Evolutionary conservation across 192 early-diverging fungal species (phyloP).

Genomic region (Umbelopsis vinacea): DNA sequence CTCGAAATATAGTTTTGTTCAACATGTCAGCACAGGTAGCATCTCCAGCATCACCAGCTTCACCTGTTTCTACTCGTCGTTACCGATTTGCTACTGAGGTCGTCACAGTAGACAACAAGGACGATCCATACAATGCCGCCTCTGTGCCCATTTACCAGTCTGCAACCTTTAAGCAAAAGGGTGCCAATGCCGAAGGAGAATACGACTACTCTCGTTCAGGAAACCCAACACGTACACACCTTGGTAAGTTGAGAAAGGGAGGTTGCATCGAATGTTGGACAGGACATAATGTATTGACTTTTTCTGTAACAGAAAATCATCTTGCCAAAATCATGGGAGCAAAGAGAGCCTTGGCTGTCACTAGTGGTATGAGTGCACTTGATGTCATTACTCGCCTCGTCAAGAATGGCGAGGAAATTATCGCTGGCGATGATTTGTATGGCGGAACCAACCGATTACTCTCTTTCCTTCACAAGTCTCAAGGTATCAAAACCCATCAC

Average conservation of each 20-base stretch:
- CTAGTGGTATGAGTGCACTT: slow-evolving; percentile 92
- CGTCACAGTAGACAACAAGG: slow-evolving; percentile 72
- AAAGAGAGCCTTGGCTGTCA: slow-evolving; percentile 81
- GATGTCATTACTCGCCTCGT: slow-evolving; percentile 92
- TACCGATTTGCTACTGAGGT: slow-evolving; percentile 80
- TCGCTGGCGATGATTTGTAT: slow-evolving; percentile 96
- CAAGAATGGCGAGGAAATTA: slow-evolving; percentile 85
- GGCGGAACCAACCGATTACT: slow-evolving; percentile 96
- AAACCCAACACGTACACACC: slow-evolving; percentile 94
- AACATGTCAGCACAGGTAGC: slow-evolving; percentile 16
- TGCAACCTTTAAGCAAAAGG: slow-evolving; percentile 94
- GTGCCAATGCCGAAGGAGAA: slow-evolving; percentile 80
- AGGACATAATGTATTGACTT: neutral
- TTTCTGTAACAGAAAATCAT: slow-evolving; percentile 73
- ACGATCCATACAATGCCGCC: slow-evolving; percentile 88
- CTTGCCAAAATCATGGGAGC: slow-evolving; percentile 95
- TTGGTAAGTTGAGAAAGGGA: slow-evolving; percentile 55
- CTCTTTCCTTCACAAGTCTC: slow-evolving; percentile 78
- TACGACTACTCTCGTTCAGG: slow-evolving; percentile 97
- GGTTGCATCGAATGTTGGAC: neutral
- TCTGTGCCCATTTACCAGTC: slow-evolving; percentile 98
- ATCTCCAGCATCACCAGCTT: slow-evolving; percentile 19
- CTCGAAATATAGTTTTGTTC: neutral
- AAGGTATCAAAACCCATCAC: slow-evolving; percentile 85
- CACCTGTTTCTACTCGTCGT: slow-evolving; percentile 37